Conservation (phyloP, 2,329 filamentous ascomycete species). For the Colletotrichum viniferum region DNA sequence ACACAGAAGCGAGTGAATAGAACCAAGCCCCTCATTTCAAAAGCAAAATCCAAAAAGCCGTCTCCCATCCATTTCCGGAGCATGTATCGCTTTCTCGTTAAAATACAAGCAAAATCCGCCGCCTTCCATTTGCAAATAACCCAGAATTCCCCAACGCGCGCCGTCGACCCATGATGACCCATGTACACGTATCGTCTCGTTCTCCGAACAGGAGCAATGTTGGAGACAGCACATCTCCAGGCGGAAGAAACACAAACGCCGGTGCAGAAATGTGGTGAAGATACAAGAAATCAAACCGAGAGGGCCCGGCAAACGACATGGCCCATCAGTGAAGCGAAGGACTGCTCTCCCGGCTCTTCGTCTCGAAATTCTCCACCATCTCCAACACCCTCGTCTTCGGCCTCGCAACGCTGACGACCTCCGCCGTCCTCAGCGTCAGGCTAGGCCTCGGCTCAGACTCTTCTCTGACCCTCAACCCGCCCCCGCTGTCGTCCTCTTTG, state of each 20-base stretch:
- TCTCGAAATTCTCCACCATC: slow-evolving; percentile 63
- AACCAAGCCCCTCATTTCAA: background rate
- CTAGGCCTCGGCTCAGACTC: slow-evolving; percentile 32
- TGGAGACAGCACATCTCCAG: background rate
- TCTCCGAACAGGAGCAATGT: background rate
- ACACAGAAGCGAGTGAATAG: background rate
- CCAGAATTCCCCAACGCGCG: background rate
- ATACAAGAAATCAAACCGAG: background rate
- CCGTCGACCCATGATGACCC: background rate
- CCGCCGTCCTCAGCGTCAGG: slow-evolving; percentile 46
- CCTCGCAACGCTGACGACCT: slow-evolving; percentile 48
- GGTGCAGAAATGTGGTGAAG: background rate
- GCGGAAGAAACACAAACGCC: background rate
- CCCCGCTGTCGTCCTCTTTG: background rate
- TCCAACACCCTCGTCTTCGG: slow-evolving; percentile 52
- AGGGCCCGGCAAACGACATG: background rate
- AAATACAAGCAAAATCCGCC: background rate
- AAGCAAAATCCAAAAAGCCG: background rate
- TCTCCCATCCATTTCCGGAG: background rate
- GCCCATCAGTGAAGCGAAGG: slow-evolving; percentile 22
- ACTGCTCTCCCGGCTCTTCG: slow-evolving; percentile 43
- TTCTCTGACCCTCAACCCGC: background rate
- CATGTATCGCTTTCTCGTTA: background rate
- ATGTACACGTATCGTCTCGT: background rate
- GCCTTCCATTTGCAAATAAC: background rate